Evolutionary conservation across 371 early-diverging fungal species (phyloP).

Genomic region (Mortierella sp.): DNA sequence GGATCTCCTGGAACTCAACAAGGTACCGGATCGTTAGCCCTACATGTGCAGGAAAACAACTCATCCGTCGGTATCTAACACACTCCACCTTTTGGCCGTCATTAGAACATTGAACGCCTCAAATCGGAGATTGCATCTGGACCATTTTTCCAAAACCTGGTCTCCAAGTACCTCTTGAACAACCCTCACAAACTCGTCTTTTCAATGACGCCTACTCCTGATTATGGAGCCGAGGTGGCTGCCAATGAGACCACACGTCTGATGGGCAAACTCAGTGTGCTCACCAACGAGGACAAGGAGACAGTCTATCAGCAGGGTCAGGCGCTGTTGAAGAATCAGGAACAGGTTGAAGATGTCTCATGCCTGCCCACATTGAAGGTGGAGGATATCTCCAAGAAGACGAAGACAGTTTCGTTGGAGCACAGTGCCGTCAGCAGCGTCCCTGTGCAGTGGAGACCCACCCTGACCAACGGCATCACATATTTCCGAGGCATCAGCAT

Average conservation of each 20-base stretch:
- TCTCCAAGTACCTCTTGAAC: slow-evolving; percentile 80
- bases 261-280: slow-evolving; percentile 61
- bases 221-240: slow-evolving; percentile 66
- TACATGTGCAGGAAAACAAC: too few relatives aligned
- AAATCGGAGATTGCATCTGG: slow-evolving; percentile 69
- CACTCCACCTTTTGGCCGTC: background rate
- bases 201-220: slow-evolving; percentile 83
- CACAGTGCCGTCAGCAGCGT: slow-evolving; percentile 67
- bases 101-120: slow-evolving; percentile 79
- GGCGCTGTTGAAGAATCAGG: slow-evolving; percentile 76
- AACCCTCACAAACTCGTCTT: slow-evolving; percentile 83
- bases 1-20: slow-evolving; percentile 83
- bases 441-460: slow-evolving; percentile 81
- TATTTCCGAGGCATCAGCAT: slow-evolving; percentile 81
- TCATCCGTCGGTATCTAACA: background rate
- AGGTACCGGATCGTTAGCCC: too few relatives aligned
- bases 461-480: slow-evolving; percentile 93
- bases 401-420: slow-evolving; percentile 73
- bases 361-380: slow-evolving; percentile 86
- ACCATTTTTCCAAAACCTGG: slow-evolving; percentile 75
- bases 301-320: slow-evolving; percentile 70
- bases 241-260: slow-evolving; percentile 76
- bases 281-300: slow-evolving; percentile 70
- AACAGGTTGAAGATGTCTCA: slow-evolving; percentile 77
- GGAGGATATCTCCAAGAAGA: slow-evolving; percentile 74